Base-by-base conservation (phyloP, 805 yeast genomes). In the Wickerhamia fluorescens region DNA sequence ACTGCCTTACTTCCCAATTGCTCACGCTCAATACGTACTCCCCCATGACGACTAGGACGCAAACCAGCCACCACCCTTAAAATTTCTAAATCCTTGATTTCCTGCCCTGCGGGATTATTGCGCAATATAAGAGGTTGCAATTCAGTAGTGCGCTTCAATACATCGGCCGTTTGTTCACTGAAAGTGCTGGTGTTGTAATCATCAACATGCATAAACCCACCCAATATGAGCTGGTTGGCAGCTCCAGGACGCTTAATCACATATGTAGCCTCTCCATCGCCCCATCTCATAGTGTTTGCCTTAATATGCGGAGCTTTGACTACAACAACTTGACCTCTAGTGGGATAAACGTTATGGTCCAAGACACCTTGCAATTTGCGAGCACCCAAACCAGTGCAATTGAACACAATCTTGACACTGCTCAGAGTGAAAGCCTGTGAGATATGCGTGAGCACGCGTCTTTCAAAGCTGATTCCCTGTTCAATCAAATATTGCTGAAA, bases 261-360 rank as follows among this genome's bases (percentile, higher is more conserved):
- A 41, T 82, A 82, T 1, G 86, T 78, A 4, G 82, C 56, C 34
- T 58, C 63, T 27, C 66, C 71, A 3, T 49, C 53, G n/a, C 80
- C 79, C 82, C 82, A 76, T 29, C 73, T 56, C 62, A 73, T 46
- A 36, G 53, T 55, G 48, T 79, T 81, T 41, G 73, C 75, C 19
- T 57, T 58, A 35, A 81, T 61, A 41, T 78, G 81, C 3, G 87
- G 86, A 0, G 86, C 85, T 36, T 64, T 68, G 14, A 82, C 65
- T 7, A 81, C 77, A 12, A 81, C 78, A 15, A 82, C 86, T 46
- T 83, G 94, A 4, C 94, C 94, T 34, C 94, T 61, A 1, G 83
- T 73, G 6, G 94, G 89, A 40, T 75, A 79, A 12, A 78, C 70
- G 1, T 58, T 54, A 6, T 56, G 36, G 45, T 84, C 94, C 13